These are phyloP conservation scores for Verticillium alfalfae DNA, from an alignment of 2,329 filamentous ascomycete genomes.

Conservation along the genomic window DNA sequence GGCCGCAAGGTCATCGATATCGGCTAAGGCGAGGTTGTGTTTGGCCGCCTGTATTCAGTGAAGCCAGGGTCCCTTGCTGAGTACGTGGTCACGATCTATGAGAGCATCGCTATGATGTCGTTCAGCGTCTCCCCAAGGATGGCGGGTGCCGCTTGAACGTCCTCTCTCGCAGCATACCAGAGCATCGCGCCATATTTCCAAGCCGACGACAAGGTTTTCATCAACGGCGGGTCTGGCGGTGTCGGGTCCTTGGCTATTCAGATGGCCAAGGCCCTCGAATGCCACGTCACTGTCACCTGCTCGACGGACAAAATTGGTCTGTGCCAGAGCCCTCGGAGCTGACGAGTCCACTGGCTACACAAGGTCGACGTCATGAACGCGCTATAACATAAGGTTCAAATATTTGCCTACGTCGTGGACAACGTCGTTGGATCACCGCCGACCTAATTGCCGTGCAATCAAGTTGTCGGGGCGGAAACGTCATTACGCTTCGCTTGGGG, in stretches of 20 bases:
- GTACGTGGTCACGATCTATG: slow-evolving; percentile 27
- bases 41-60: slow-evolving; percentile 27
- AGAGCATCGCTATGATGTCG: slow-evolving; percentile 30
- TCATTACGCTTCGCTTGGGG: no score
- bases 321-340: slow-evolving; percentile 52
- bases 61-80: slow-evolving; percentile 35
- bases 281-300: slow-evolving; percentile 55
- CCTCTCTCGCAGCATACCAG: slow-evolving; percentile 43
- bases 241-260: slow-evolving; percentile 58
- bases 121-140: slow-evolving; percentile 29
- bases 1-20: slow-evolving; percentile 16
- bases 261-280: slow-evolving; percentile 57
- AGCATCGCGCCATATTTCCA: slow-evolving; percentile 39
- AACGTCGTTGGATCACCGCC: no score
- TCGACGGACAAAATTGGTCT: slow-evolving; percentile 55
- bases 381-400: slow-evolving; percentile 37
- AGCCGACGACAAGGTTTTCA: slow-evolving; percentile 50
- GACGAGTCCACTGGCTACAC: slow-evolving; percentile 61
- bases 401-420: slow-evolving; percentile 37
- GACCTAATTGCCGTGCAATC: no score
- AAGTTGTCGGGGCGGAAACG: no score
- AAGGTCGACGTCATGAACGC: slow-evolving; percentile 37
- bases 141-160: slow-evolving; percentile 36
- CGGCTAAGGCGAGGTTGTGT: slow-evolving; percentile 33
- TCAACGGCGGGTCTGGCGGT: slow-evolving; percentile 62